phyloP scores from a whole-genome alignment of 495 filamentous ascomycete genomes.

The Acidiella bohemica region DNA sequence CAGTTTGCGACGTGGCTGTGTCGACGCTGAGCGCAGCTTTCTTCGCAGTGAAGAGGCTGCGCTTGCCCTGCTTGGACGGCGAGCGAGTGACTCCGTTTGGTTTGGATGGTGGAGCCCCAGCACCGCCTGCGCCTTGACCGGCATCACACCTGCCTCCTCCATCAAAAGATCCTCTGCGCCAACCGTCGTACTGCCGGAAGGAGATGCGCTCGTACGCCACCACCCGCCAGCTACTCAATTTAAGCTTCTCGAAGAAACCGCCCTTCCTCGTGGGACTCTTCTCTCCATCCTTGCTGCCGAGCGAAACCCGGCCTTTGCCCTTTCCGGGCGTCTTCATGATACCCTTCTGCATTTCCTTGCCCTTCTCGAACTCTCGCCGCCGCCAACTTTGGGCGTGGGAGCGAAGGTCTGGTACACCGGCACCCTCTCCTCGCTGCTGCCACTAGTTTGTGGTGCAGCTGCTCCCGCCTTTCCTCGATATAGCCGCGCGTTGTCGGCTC shows the following conservation, averaged over 20 bases:
- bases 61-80: constrained; percentile 15
- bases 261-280: constrained; percentile 30
- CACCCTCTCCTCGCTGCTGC: constrained; percentile 4
- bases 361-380: neutral
- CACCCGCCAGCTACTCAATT: no score
- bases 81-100: constrained; percentile 5
- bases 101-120: constrained; percentile 15
- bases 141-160: constrained; percentile 9
- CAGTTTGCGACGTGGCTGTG: neutral
- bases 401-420: constrained; percentile 12
- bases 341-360: no score
- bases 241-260: constrained; percentile 24
- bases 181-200: constrained; percentile 3
- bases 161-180: neutral
- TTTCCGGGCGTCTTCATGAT: no score
- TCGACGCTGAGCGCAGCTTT: neutral
- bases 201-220: constrained; percentile 6
- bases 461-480: constrained; percentile 22
- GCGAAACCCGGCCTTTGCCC: no score
- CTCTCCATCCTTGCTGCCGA: no score
- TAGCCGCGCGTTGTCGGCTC: constrained; percentile 18
- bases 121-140: constrained; percentile 21
- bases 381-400: constrained; percentile 9
- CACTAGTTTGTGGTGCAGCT: constrained; percentile 21
- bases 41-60: constrained; percentile 4